Percentiles rank a stretch among this genome's conserved stretches.
phyloP scores from a whole-genome alignment of 78 protist genomes.

The Creolimax fragrantissima region DNA sequence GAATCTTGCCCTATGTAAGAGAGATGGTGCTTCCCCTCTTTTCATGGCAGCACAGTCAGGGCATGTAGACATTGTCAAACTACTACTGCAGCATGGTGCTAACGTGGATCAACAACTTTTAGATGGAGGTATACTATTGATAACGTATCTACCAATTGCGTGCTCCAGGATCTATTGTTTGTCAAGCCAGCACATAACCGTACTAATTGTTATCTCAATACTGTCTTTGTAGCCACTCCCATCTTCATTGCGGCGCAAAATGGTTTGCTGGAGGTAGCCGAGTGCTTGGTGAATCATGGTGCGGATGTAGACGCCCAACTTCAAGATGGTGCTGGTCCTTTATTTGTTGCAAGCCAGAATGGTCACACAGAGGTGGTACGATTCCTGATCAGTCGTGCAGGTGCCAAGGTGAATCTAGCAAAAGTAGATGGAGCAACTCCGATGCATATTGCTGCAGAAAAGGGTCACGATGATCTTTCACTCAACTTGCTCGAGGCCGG shows the following conservation, averaged over 20 bases:
- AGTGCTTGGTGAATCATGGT: not conserved
- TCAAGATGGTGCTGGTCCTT: not conserved
- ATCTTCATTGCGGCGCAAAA: not conserved
- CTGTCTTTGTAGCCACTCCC: not conserved
- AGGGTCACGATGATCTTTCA: constrained; percentile 4
- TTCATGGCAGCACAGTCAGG: constrained; percentile 31
- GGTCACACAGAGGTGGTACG: constrained; percentile 9
- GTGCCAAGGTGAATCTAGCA: not conserved
- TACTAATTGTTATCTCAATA: not conserved
- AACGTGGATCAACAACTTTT: not conserved
- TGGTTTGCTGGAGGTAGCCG: not conserved
- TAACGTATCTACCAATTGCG: not conserved
- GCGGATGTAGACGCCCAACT: not conserved
- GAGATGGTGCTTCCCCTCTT: constrained; percentile 26
- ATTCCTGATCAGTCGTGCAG: not conserved
- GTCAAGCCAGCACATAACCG: too few species aligned
- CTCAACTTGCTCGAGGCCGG: not conserved
- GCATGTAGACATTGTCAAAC: not conserved
- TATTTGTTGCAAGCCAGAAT: constrained; percentile 29
- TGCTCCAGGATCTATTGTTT: too few species aligned
- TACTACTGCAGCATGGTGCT: not conserved
- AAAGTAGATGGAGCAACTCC: constrained; percentile 21
- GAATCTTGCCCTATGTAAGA: not conserved
- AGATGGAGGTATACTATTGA: not conserved
- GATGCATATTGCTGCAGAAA: constrained; percentile 12